A percentile compares a stretch with the other conserved stretches of the same genome.
Conservation (phyloP, 1,284 basidiomycete species). For the Austroboletus niveus region DNA sequence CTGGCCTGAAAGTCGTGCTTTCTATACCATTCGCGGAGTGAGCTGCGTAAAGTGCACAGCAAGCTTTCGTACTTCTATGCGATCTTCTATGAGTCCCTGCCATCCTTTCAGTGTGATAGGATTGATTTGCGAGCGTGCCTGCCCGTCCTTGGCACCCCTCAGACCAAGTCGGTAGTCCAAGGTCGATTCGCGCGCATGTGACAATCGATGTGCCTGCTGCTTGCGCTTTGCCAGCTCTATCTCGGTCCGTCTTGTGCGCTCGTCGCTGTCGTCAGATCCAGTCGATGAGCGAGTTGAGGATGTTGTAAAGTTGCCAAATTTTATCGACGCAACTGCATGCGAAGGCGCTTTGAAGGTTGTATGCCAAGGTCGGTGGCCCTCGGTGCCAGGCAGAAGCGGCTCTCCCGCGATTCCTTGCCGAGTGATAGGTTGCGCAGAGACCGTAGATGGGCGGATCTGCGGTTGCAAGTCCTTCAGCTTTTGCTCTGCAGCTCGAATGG, state of each 20-base stretch:
- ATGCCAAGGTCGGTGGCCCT: conserved; percentile 67
- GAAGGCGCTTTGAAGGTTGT: conserved; percentile 63
- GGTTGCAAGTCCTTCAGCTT: conserved; percentile 59
- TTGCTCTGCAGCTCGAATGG: conserved; percentile 69
- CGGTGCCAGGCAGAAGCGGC: conserved; percentile 50
- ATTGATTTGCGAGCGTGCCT: conserved; percentile 39
- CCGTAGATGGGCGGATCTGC: conserved; percentile 19
- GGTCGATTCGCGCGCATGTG: conserved; percentile 66
- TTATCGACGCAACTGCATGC: conserved; percentile 52
- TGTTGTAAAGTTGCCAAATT: conserved; percentile 45
- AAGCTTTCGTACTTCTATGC: conserved; percentile 60
- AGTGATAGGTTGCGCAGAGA: not conserved
- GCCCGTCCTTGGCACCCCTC: conserved; percentile 26
- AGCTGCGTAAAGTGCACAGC: not conserved
- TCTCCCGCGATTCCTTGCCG: conserved; percentile 32
- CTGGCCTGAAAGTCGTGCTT: conserved; percentile 64
- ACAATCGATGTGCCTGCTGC: conserved; percentile 56
- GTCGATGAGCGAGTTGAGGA: conserved; percentile 21
- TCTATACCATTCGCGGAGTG: conserved; percentile 36
- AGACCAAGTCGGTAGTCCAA: conserved; percentile 72
- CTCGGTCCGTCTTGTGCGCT: conserved; percentile 49
- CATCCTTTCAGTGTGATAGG: conserved; percentile 72
- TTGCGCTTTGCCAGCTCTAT: conserved; percentile 52
- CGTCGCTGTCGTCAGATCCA: conserved; percentile 42
- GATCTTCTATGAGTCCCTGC: conserved; percentile 74